Base-by-base conservation (phyloP, 768 basidiomycete genomes). In the Clitopilus passeckerianus region DNA sequence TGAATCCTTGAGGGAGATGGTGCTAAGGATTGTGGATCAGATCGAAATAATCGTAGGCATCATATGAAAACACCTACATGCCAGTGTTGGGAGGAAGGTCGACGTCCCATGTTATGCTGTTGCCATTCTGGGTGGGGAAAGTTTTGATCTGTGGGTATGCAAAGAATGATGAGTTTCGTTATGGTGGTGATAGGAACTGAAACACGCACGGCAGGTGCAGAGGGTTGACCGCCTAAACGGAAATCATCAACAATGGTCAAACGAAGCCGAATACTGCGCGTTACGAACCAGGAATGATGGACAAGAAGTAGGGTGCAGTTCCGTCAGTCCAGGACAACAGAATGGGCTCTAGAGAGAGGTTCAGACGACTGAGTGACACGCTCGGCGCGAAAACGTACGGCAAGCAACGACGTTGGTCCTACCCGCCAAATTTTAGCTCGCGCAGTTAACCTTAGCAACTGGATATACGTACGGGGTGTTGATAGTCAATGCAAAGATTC, bases 401-500 rank as follows among this genome's bases (percentile, higher is more conserved):
- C 54, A 55, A n/a, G 30, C 33, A 55, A 55, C 54, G 8, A 55
- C 54, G 30, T 33, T 55, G 16, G 54, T 4, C 2, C 20, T 22
- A 53, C 58, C 52, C 54, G 22, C 18, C 46, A 50, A 50, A 50
- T 3, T 23, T 50, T 23, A 50, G 46, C 12, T 5, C 10, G 20
- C 16, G 46, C 46, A n/a, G 37, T 5, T n/a, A 41, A 5, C n/a
- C 46, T n/a, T 50, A 50, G 46, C 46, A 50, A 50, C 46, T 50
- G 46, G 59, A 16, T 54, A 61, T 41, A 80, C 87, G 62, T 67
- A 90, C 89, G 87, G 84, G 1, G 87, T 87, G 70, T 90, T 84
- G 67, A 91, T 73, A n/a, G 77, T 84, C 66, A 87, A 66, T 6
- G 71, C 72, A 54, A 65, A 54, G 63, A 80, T 62, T 74, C 56